Base-by-base conservation (phyloP, 768 basidiomycete genomes). In the Hypholoma sublateritium region DNA sequence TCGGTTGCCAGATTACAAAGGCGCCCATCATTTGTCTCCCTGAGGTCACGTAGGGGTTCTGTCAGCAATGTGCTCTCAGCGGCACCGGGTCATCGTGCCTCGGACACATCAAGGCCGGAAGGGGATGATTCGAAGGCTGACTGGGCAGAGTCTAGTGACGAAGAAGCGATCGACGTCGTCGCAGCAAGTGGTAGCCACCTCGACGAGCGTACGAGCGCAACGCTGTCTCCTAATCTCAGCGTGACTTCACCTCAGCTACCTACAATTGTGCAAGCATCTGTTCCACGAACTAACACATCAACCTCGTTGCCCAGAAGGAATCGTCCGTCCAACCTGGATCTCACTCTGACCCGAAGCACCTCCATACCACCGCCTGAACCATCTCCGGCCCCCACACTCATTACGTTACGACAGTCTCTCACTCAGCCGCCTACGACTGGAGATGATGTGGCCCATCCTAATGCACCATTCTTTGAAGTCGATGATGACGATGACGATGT, bases 171-270 rank as follows among this genome's bases (percentile, higher is more conserved):
- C 53, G 85, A 91, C 63, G 74, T 90, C 41, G 82, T 93, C 32
- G 88, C 92, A 0, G 91, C 92, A 16, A 90, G 89, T 58, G 91
- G 92, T 7, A 88, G 89, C 63, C 88, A 88, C 65, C 68, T 93
- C 49, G 91, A 94, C 64, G 91, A 94, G 69, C 83, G 91, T 24
- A 94, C 91, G 0, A 93, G 91, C 66, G 77, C 82, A 11, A 76
- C 76, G 2, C 70, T 75, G 39, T 71, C 76, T 7, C 71, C 71
- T 13, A 71, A 63, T 54, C 61, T 67, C 28, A 59, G 70, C 39
- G 63, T 70, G 7, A 36, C 62, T n/a, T 56, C 64, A 22, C 55
- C 68, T 11, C 65, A 65, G 35, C 34, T 63, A 16, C 67, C 65
- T 52, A 61, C 73, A 50, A 63, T 69, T 36, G 45, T 62, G 13